Evolutionary conservation across 139 green algal genomes (phyloP), one percentile per base, ranked within the genome.

Genomic region (Gonium pectorale): DNA sequence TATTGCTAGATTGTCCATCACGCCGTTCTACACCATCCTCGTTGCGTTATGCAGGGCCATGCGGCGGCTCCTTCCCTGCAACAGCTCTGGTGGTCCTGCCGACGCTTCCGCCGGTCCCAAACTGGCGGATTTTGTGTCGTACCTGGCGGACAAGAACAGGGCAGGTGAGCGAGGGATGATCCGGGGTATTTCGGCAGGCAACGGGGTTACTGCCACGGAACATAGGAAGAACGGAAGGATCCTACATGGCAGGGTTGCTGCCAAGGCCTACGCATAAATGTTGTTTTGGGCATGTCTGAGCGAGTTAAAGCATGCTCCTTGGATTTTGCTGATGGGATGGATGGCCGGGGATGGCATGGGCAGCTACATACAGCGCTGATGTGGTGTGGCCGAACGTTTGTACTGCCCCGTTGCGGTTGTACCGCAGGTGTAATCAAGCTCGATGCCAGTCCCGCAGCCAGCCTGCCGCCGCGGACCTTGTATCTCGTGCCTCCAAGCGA

Each of bases 371-470:
- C n/a, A n/a, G n/a, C n/a, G n/a, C n/a, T n/a, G n/a, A n/a, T n/a
- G n/a, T n/a, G n/a, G n/a, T n/a, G n/a, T n/a, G n/a, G n/a, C n/a
- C n/a, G n/a, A n/a, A n/a, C n/a, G n/a, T n/a, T n/a, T n/a, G n/a
- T n/a, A n/a, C n/a, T n/a, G n/a, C n/a, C 22, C 56, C 13, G 49
- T 29, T 66, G 56, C 56, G 13, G 17, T 56, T 21, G 24, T 26
- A 64, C 56, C 67, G 26, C 64, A 79, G 83, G 83, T 40, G 83
- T 88, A 5, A 88, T 88, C 63, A 88, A 88, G 63, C 72, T 88
- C 29, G 83, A 88, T 7, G 46, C 79, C n/a, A n/a, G n/a, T n/a
- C n/a, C n/a, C 3, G 64, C 64, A 1, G 49, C 79, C 3, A 46
- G 46, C 15, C 64, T 85, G 22, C 64, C 79, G 1, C 24, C 79